Evolutionary conservation across 1,139 yeast genomes (phyloP), one percentile per base, ranked within the genome.

Genomic region (Kodamaea derodonti): DNA sequence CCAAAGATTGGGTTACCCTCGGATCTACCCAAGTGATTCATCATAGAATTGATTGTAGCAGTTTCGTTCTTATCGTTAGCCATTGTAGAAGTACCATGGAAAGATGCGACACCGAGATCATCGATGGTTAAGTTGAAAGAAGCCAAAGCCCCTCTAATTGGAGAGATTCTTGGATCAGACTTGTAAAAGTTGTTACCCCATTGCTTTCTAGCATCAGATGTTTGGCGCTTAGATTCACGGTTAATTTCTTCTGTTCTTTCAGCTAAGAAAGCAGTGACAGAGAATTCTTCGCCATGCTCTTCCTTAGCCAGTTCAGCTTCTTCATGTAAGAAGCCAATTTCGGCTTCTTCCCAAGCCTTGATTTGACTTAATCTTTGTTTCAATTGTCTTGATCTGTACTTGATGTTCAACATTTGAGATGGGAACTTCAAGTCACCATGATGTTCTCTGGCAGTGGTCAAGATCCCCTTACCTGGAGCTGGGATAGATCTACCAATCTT

Each of bases 401-500:
- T 83, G 65, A 92, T 81, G 66, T 88, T 86, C 70, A 92, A 71
- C 67, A 84, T 69, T 45, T 92, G 82, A 46, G 90, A 71, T 54
- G 86, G 80, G 73, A 76, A 84, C 68, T 85, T 84, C 72, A 84
- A 74, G 54, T 76, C 77, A 51, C 90, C 88, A 52, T 82, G 90
- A 57, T 83, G 80, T 69, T 92, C 99, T 60, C 95, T 84, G 39
- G 98, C 98, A 54, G 96, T 86, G 45, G 98, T 92, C 72, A 92
- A 78, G 51, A 92, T 84, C 82, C 99, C 99, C 72, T 90, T 88
- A 64, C 99, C 99, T 67, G 99, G 99, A 59, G 98, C 98, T 49
- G 99, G 99, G 51, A 92, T 94, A 36, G 97, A 90, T 70, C 97
- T 84, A 58, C 97, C 97, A 64, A 90, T 92, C 80, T 90, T 92